phyloP scores from a whole-genome alignment of 768 basidiomycete genomes.

The Amanita molliuscula region DNA sequence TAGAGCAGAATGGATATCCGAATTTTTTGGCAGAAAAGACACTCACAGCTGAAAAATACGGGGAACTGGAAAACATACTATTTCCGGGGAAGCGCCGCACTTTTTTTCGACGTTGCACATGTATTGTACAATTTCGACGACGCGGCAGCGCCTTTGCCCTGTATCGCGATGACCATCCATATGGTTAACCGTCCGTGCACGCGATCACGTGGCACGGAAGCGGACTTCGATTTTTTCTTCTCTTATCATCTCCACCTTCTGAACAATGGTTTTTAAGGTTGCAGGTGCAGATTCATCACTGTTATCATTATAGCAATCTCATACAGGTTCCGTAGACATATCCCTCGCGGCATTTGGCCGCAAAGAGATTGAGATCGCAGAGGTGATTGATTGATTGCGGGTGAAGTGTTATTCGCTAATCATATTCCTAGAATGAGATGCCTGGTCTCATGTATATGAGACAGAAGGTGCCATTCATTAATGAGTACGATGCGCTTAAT shows the following conservation, averaged over 20 bases:
- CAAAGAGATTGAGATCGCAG: conserved; percentile 99
- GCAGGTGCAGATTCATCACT: conserved; percentile 42
- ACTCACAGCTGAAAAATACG: conserved; percentile 66
- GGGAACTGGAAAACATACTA: conserved; percentile 65
- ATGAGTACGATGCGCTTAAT: not conserved
- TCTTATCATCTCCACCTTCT: conserved; percentile 14
- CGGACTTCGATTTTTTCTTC: conserved; percentile 8
- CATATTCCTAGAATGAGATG: conserved; percentile 66
- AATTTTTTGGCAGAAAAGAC: not conserved
- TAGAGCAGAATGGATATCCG: not conserved
- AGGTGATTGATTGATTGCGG: conserved; percentile 43
- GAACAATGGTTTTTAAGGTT: conserved; percentile 81
- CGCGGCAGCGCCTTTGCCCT: conserved; percentile 28
- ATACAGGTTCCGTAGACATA: conserved; percentile 42
- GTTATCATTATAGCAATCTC: conserved; percentile 3
- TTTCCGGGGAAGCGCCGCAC: conserved; percentile 13
- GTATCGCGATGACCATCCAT: not conserved
- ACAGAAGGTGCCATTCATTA: conserved; percentile 50
- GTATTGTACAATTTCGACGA: conserved; percentile 68
- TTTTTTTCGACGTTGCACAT: conserved; percentile 37
- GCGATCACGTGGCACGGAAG: conserved; percentile 13
- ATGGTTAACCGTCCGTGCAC: not conserved
- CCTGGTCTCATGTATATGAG: conserved; percentile 93
- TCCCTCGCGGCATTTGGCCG: conserved; percentile 99
- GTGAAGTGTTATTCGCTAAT: not conserved